A percentile compares a stretch with the other conserved stretches of the same genome.
Evolutionary conservation across 148 eudicot species (phyloP).

Genomic region (Rhododendron simsii): DNA sequence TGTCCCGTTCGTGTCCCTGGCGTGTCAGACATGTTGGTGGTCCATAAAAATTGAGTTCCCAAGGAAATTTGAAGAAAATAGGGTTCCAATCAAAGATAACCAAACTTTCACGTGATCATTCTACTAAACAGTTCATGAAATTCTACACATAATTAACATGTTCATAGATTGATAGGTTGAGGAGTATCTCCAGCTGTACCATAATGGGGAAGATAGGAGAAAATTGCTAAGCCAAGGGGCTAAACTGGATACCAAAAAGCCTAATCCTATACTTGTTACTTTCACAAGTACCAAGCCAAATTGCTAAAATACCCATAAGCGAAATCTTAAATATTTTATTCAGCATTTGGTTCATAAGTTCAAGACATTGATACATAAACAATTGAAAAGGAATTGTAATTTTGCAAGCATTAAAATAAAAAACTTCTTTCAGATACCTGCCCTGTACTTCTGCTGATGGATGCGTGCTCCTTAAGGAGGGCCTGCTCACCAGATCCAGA

Average conservation of each 20-base stretch:
- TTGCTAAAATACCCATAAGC: not conserved
- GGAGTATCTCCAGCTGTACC: not conserved
- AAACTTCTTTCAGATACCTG: slow-evolving; percentile 49
- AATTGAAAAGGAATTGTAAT: not conserved
- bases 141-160: too few species aligned
- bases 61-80: too few species aligned
- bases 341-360: not conserved
- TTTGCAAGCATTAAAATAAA: not conserved
- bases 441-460: slow-evolving; percentile 68
- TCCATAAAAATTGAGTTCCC: too few species aligned
- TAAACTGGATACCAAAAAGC: not conserved
- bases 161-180: not conserved
- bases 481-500: slow-evolving; percentile 58
- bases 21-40: too few species aligned
- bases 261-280: not conserved
- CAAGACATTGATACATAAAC: not conserved
- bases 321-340: not conserved
- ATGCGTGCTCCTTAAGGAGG: slow-evolving; percentile 75
- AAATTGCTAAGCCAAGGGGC: not conserved
- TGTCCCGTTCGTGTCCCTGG: too few species aligned
- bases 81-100: too few species aligned
- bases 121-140: too few species aligned
- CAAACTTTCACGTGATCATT: too few species aligned
- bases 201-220: not conserved
- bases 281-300: not conserved